A percentile compares a stretch with the other conserved stretches of the same genome.
Evolutionary conservation across 441 rosid species (phyloP).

Genomic region (Eutrema salsugineum): DNA sequence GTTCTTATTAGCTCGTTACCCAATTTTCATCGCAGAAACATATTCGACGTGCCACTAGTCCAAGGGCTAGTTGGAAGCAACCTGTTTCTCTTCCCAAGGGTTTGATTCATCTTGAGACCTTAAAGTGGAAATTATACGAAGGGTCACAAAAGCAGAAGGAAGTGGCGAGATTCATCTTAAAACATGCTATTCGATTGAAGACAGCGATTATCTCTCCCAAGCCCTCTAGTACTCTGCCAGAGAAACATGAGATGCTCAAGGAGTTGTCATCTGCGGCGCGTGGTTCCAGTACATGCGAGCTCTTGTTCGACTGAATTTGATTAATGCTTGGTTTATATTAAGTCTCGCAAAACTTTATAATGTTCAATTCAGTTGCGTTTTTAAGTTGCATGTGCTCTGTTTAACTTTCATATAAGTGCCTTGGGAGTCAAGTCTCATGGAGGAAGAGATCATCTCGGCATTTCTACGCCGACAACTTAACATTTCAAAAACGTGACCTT

Average conservation of each 20-base stretch:
- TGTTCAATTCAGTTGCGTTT: no score
- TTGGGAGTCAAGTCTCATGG: no score
- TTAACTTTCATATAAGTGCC: no score
- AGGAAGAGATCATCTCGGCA: no score
- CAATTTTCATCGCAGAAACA: constrained; percentile 20
- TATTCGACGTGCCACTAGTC: constrained; percentile 16
- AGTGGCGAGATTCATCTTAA: constrained; percentile 22
- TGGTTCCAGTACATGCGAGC: constrained; percentile 25
- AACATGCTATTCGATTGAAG: constrained; percentile 19
- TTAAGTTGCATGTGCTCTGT: no score
- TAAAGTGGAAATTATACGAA: constrained; percentile 28
- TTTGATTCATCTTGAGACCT: constrained; percentile 17
- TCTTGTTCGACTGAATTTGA: constrained; percentile 19
- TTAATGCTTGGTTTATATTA: no score
- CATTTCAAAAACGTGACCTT: no score
- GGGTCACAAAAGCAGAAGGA: constrained; percentile 26
- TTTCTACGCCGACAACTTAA: no score
- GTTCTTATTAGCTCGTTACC: neutral
- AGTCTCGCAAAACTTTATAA: no score
- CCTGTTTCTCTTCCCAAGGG: constrained; percentile 12
- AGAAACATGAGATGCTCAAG: constrained; percentile 36
- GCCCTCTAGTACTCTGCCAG: constrained; percentile 6
- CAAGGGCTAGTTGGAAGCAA: constrained; percentile 13
- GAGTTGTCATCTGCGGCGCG: constrained; percentile 16
- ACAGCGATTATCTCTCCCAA: constrained; percentile 13